A percentile compares a stretch with the other conserved stretches of the same genome.
phyloP scores from a whole-genome alignment of 495 filamentous ascomycete genomes.

The Pyrenopolyporus hunteri region DNA sequence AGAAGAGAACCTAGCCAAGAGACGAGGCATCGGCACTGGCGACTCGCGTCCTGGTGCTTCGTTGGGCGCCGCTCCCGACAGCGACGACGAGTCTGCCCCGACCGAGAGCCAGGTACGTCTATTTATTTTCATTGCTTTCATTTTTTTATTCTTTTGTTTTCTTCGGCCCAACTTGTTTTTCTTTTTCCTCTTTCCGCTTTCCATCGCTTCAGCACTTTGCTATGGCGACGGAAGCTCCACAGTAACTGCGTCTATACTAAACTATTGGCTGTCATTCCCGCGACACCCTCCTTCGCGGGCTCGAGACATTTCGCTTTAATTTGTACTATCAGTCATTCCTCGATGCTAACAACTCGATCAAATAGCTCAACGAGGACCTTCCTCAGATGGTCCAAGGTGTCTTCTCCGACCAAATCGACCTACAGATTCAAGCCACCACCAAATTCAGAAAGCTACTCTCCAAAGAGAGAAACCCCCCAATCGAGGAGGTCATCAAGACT shows the following conservation, averaged over 20 bases:
- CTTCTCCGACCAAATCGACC: slow-evolving; percentile 97
- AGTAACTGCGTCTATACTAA: slow-evolving; percentile 1
- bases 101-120: slow-evolving; percentile 93
- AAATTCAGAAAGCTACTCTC: slow-evolving; percentile 98
- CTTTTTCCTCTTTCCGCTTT: neutral
- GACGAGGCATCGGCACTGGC: slow-evolving; percentile 83
- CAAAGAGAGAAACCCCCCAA: slow-evolving; percentile 98
- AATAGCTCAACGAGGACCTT: slow-evolving; percentile 94
- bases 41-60: slow-evolving; percentile 85
- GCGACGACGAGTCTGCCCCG: slow-evolving; percentile 93
- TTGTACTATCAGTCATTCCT: slow-evolving; percentile 14
- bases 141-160: slow-evolving; percentile 13
- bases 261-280: neutral
- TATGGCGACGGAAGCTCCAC: slow-evolving; percentile 21
- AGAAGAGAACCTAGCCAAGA: slow-evolving; percentile 97
- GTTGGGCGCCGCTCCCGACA: slow-evolving; percentile 86
- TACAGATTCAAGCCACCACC: slow-evolving; percentile 97
- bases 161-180: neutral
- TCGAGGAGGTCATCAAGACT: slow-evolving; percentile 98
- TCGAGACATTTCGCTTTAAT: slow-evolving; percentile 13
- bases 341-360: slow-evolving; percentile 43
- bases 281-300: neutral
- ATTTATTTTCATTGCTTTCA: slow-evolving; percentile 6
- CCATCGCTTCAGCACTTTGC: neutral
- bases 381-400: slow-evolving; percentile 97